phyloP scores from a whole-genome alignment of 192 early-diverging fungal genomes.

The Chytriomyces hyalinus region DNA sequence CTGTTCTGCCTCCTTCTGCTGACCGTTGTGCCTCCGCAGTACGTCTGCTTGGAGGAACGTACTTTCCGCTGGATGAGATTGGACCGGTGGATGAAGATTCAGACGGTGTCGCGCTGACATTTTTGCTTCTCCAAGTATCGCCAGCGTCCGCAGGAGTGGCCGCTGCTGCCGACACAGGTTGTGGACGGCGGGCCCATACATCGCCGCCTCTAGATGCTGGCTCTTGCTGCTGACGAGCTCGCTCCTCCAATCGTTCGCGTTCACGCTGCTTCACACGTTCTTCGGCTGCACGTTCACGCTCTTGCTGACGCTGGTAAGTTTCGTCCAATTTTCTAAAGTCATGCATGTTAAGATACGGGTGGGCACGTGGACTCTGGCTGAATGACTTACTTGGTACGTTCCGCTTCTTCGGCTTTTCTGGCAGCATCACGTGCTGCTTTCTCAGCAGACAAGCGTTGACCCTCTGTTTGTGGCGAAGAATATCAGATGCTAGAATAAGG shows the following conservation, averaged over 20 bases:
- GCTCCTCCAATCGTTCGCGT: constrained; percentile 25
- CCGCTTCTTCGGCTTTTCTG: constrained; percentile 39
- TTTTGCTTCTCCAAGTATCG: constrained; percentile 14
- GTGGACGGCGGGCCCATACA: constrained; percentile 15
- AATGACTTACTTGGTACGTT: constrained; percentile 34
- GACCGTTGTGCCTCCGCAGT: background rate
- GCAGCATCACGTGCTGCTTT: constrained; percentile 28
- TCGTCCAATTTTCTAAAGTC: constrained; percentile 42
- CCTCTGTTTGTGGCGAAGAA: constrained; percentile 35
- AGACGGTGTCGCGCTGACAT: background rate
- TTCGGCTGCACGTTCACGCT: constrained; percentile 41
- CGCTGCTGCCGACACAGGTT: constrained; percentile 20
- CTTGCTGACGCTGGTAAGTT: constrained; percentile 28
- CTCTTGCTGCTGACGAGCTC: background rate
- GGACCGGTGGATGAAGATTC: background rate
- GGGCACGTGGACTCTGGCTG: background rate
- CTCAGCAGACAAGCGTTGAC: constrained; percentile 32
- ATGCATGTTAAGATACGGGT: background rate
- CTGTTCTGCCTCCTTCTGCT: background rate
- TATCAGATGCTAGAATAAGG: background rate
- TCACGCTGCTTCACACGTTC: constrained; percentile 27
- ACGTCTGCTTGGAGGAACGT: constrained; percentile 34
- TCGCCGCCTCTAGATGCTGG: constrained; percentile 1
- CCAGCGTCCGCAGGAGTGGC: background rate
- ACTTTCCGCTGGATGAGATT: constrained; percentile 15